Conservation (phyloP, 1,284 basidiomycete species). For the Phylloporus sp. region DNA sequence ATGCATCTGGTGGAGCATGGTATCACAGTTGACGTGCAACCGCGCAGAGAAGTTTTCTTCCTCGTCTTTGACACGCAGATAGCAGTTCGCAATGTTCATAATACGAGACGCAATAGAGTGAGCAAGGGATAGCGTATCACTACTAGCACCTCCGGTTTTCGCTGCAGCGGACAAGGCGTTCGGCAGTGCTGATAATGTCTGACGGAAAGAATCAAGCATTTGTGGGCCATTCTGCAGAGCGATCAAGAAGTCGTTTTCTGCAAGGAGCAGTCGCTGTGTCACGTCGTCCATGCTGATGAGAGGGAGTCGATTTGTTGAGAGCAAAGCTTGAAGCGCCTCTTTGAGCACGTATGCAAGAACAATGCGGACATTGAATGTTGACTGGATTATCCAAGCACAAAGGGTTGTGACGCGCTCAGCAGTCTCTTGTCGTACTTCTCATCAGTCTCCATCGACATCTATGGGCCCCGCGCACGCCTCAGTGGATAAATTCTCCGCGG, state of each 20-base stretch:
- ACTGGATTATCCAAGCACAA: not conserved
- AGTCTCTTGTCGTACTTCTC: no score
- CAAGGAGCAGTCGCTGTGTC: slow-evolving; percentile 3
- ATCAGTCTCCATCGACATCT: no score
- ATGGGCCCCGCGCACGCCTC: no score
- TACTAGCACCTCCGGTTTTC: no score
- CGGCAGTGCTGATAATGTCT: slow-evolving; percentile 12
- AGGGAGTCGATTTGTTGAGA: not conserved
- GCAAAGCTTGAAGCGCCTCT: not conserved
- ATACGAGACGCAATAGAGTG: no score
- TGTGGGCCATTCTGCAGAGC: slow-evolving; percentile 1
- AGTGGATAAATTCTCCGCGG: not conserved
- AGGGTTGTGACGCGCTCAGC: not conserved
- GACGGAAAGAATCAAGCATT: slow-evolving; percentile 14
- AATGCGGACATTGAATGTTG: slow-evolving; percentile 28
- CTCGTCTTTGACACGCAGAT: no score
- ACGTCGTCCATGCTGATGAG: slow-evolving; percentile 12
- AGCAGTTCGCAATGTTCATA: no score
- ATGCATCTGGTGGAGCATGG: no score
- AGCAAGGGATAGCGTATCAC: no score
- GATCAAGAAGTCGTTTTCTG: slow-evolving; percentile 13
- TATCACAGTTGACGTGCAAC: no score
- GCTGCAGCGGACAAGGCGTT: not conserved
- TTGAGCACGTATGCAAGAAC: slow-evolving; percentile 3
- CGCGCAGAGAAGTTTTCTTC: no score